Evolutionary conservation across 2,329 filamentous ascomycete genomes (phyloP).

Genomic region (Colletotrichum cuscutae): DNA sequence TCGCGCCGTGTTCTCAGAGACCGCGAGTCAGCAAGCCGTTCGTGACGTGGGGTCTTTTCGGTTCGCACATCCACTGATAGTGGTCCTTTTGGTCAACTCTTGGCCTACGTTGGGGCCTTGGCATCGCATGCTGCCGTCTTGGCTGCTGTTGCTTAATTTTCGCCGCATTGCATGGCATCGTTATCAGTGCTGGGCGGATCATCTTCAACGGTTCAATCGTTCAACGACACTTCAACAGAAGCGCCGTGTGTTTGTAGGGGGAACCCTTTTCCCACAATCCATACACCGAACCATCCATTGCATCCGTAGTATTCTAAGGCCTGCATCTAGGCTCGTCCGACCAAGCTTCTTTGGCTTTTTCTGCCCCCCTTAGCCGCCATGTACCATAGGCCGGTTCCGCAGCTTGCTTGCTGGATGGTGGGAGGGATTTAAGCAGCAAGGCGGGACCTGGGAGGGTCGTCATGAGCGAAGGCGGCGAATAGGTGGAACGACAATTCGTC

Average conservation of each 20-base stretch:
- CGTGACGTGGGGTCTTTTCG: slow-evolving; percentile 29
- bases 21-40: slow-evolving; percentile 29
- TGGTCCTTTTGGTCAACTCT: slow-evolving; percentile 9
- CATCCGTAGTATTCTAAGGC: not conserved
- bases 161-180: slow-evolving; percentile 32
- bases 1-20: not conserved
- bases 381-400: slow-evolving; percentile 6
- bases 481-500: slow-evolving; percentile 7
- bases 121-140: slow-evolving; percentile 30
- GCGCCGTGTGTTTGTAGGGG: not conserved
- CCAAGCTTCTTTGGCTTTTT: not conserved
- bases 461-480: slow-evolving; percentile 6
- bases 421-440: slow-evolving; percentile 25
- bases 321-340: slow-evolving; percentile 6
- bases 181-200: not conserved
- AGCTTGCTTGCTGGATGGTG: not conserved
- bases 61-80: slow-evolving; percentile 6
- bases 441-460: slow-evolving; percentile 22
- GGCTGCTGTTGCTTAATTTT: slow-evolving; percentile 31
- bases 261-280: not conserved
- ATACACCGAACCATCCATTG: slow-evolving; percentile 6
- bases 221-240: slow-evolving; percentile 15
- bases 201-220: not conserved
- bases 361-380: slow-evolving; percentile 1
- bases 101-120: slow-evolving; percentile 28